Conservation (phyloP, 306 rosid species). For the Dalbergia cultrata region DNA sequence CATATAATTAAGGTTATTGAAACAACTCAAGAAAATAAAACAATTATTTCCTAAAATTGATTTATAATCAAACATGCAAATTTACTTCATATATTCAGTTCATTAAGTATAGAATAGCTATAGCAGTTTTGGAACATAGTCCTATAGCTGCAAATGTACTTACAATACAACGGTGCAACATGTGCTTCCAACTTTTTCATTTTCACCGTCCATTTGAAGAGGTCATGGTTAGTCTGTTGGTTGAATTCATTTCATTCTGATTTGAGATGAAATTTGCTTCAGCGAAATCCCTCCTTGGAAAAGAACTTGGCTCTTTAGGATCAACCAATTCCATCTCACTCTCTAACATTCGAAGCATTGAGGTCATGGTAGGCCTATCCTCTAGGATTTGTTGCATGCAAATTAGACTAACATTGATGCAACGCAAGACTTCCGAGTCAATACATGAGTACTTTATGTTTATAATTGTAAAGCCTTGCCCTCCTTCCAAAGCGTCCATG, state of each 20-base stretch:
- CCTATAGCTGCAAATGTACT: too few species aligned
- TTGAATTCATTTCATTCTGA: conserved; percentile 20
- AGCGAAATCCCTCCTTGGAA: not conserved
- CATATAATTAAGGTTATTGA: too few species aligned
- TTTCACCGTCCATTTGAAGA: not conserved
- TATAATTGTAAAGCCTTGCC: conserved; percentile 44
- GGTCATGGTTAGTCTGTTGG: not conserved
- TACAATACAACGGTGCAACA: too few species aligned
- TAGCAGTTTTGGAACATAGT: too few species aligned
- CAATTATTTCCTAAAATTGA: too few species aligned
- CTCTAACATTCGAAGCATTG: conserved; percentile 48
- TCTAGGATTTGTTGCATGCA: conserved; percentile 47
- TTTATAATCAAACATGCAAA: too few species aligned
- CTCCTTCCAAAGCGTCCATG: conserved; percentile 61
- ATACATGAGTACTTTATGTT: conserved; percentile 38
- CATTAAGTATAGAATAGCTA: too few species aligned
- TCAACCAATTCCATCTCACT: conserved; percentile 44
- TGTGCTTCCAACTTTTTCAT: not conserved
- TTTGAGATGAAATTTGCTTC: not conserved
- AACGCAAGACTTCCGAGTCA: conserved; percentile 49
- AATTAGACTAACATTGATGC: conserved; percentile 62
- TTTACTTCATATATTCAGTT: too few species aligned
- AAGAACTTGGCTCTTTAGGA: conserved; percentile 59
- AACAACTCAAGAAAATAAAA: too few species aligned
- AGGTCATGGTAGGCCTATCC: conserved; percentile 40